Evolutionary conservation across 768 basidiomycete species (phyloP).

Genomic region (Kwoniella newhampshirensis): DNA sequence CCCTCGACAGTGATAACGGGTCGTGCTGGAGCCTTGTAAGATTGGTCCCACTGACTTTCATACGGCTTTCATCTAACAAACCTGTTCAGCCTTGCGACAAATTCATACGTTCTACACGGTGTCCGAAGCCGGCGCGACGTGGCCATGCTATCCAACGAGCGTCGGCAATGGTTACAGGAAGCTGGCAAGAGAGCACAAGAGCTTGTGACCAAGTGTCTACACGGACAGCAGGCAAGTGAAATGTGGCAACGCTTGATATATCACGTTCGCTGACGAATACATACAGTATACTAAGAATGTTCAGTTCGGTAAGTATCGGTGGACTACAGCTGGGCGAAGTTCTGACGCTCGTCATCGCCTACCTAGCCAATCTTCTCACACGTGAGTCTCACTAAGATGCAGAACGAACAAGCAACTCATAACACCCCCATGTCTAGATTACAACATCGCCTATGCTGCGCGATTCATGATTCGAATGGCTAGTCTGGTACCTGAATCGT

Average conservation of each 20-base stretch:
- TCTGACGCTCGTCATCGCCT: neutral
- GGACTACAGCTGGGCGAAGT: neutral
- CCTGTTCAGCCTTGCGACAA: conserved; percentile 26
- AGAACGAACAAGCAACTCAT: neutral
- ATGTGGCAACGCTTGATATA: neutral
- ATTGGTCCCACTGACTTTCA: neutral
- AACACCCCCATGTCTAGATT: conserved; percentile 4
- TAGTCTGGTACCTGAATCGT: conserved; percentile 35
- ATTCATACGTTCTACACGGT: conserved; percentile 40
- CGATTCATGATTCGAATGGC: conserved; percentile 44
- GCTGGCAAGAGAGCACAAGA: conserved; percentile 33
- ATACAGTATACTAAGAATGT: conserved; percentile 33
- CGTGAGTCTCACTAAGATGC: conserved; percentile 13
- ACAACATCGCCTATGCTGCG: conserved; percentile 34
- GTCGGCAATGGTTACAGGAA: conserved; percentile 29
- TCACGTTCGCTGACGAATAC: neutral
- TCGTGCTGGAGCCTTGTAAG: conserved; percentile 24
- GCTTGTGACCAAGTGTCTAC: conserved; percentile 27
- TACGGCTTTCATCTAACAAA: neutral
- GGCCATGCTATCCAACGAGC: conserved; percentile 28
- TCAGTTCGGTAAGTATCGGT: conserved; percentile 28
- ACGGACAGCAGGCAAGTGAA: conserved; percentile 27
- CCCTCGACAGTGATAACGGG: conserved; percentile 30
- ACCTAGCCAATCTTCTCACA: conserved; percentile 34
- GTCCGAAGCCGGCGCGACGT: conserved; percentile 35